Conservation (phyloP, 305 asterid species). For the Plantago coronopus region DNA sequence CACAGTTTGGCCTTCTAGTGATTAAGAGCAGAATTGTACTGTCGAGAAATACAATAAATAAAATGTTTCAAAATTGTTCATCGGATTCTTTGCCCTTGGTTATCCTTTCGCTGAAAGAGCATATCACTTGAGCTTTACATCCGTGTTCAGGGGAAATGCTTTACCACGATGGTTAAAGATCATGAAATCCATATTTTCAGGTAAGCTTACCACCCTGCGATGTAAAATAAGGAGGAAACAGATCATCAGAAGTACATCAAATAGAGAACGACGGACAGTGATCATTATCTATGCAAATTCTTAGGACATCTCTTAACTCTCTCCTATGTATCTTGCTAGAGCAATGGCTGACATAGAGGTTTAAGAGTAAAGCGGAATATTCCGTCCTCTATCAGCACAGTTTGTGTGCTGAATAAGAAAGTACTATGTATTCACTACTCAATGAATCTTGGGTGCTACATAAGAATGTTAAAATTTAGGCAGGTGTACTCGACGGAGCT, state of each 20-base stretch:
- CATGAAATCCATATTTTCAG: constrained; percentile 87
- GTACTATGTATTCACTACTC: too few species aligned
- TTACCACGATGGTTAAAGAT: constrained; percentile 92
- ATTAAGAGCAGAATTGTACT: background rate
- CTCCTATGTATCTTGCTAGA: too few species aligned
- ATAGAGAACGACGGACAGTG: background rate
- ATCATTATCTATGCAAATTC: too few species aligned
- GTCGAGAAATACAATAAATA: background rate
- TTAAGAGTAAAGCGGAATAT: too few species aligned
- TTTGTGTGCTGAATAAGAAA: too few species aligned
- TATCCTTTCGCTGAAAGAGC: background rate
- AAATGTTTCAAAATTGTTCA: constrained; percentile 13
- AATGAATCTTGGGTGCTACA: background rate
- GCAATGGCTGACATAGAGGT: too few species aligned
- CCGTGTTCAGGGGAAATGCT: constrained; percentile 56
- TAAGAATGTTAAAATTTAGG: too few species aligned
- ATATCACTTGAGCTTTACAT: constrained; percentile 54
- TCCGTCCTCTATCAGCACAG: too few species aligned
- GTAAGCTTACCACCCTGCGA: constrained; percentile 78
- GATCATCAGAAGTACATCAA: background rate
- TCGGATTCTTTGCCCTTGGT: constrained; percentile 20
- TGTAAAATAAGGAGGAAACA: background rate
- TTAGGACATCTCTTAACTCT: too few species aligned
- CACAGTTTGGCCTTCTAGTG: background rate
- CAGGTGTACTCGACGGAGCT: background rate